These are phyloP conservation scores for Megacollybia marginata DNA, from an alignment of 768 basidiomycete species.

Conservation along the genomic window DNA sequence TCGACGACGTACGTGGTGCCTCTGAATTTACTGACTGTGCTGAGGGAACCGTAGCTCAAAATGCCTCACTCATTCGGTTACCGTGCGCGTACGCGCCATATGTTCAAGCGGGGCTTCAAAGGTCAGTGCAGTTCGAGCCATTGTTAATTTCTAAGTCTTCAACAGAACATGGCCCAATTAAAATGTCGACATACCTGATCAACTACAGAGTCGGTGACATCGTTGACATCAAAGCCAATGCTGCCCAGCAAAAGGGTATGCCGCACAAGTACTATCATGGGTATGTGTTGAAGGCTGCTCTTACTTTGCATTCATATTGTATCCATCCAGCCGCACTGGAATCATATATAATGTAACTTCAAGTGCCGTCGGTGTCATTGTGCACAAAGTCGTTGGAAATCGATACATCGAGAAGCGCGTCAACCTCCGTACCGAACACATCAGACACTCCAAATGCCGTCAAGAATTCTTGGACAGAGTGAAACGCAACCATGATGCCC, in stretches of 20 bases:
- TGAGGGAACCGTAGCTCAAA: constrained; percentile 40
- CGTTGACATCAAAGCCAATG: constrained; percentile 99
- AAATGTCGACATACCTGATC: constrained; percentile 88
- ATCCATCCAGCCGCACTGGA: constrained; percentile 74
- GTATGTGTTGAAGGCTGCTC: constrained; percentile 38
- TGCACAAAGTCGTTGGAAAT: constrained; percentile 98
- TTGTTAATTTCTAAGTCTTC: background rate
- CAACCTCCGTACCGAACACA: constrained; percentile 95
- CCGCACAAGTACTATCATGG: constrained; percentile 99
- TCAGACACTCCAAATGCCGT: constrained; percentile 94
- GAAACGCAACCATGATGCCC: constrained; percentile 81
- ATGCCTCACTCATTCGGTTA: constrained; percentile 99
- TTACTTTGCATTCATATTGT: background rate
- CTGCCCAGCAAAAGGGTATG: constrained; percentile 99
- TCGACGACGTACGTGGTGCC: background rate
- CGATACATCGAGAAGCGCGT: constrained; percentile 99
- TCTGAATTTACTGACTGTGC: constrained; percentile 11
- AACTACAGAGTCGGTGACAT: constrained; percentile 96
- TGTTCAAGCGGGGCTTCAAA: constrained; percentile 99
- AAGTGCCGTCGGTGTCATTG: constrained; percentile 90
- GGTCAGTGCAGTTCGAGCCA: constrained; percentile 38
- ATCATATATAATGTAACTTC: constrained; percentile 98
- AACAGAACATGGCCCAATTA: constrained; percentile 82
- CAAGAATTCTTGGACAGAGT: constrained; percentile 97
- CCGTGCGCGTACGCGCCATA: constrained; percentile 99